Conservation (phyloP, 257 asterid species). For the Solanum gandarillasii region DNA sequence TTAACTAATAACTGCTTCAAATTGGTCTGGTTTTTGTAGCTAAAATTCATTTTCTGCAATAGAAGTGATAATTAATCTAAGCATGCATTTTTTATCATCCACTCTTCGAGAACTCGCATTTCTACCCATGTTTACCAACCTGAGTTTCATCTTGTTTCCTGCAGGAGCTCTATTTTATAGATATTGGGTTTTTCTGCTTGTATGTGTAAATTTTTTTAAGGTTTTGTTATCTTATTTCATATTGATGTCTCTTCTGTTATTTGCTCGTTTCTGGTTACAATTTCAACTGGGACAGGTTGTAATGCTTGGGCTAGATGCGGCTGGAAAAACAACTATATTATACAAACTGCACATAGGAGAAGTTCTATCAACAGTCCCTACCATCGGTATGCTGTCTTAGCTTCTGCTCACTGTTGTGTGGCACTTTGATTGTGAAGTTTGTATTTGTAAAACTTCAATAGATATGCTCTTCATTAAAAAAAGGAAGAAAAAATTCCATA, state of each 20-base stretch:
- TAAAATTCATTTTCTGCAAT: neutral
- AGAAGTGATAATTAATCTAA: neutral
- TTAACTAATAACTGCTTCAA: neutral
- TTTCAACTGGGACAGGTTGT: conserved; percentile 53
- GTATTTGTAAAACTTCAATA: neutral
- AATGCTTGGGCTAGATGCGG: conserved; percentile 99
- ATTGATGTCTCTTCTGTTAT: neutral
- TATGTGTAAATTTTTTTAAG: neutral
- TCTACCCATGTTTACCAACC: neutral
- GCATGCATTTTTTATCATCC: neutral
- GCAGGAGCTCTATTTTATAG: neutral
- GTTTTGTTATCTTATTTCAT: neutral
- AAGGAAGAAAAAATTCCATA: neutral
- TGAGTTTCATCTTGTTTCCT: neutral
- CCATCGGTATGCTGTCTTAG: conserved; percentile 57
- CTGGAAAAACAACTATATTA: conserved; percentile 97
- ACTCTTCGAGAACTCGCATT: neutral
- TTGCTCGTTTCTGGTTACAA: neutral
- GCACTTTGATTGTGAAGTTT: neutral
- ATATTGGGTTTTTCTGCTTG: neutral
- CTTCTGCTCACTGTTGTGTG: neutral
- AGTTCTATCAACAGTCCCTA: conserved; percentile 96
- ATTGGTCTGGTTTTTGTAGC: neutral
- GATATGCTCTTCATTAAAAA: neutral
- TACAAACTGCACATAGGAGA: conserved; percentile 98